Conservation (phyloP, 768 basidiomycete species). For the Tubosaeta sp. region DNA sequence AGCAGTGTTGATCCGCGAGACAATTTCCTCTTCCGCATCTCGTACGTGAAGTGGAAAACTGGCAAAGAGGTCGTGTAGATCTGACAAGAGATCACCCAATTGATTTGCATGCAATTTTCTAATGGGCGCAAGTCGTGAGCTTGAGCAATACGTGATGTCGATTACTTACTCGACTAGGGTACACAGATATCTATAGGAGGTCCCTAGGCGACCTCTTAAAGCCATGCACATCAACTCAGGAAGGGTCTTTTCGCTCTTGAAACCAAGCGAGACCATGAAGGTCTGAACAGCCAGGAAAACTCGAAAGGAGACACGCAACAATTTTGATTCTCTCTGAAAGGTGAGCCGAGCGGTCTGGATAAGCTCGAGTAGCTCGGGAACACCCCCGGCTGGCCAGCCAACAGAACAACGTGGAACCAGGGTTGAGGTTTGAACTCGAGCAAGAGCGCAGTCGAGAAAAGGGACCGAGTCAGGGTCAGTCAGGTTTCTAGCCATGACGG, state of each 20-base stretch:
- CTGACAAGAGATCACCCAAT: conserved; percentile 36
- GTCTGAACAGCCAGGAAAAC: conserved; percentile 41
- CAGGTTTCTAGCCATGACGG: conserved; percentile 8
- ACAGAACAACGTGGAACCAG: conserved; percentile 12
- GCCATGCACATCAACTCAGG: conserved; percentile 43
- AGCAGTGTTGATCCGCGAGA: conserved; percentile 23
- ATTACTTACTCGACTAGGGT: conserved; percentile 44
- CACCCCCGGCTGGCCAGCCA: conserved; percentile 25
- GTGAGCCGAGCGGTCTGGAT: conserved; percentile 37
- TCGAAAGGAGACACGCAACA: conserved; percentile 45
- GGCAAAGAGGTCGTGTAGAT: conserved; percentile 38
- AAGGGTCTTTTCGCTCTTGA: conserved; percentile 33
- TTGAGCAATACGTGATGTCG: background rate
- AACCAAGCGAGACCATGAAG: conserved; percentile 42
- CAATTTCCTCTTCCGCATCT: conserved; percentile 31
- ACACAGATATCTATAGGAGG: conserved; percentile 43
- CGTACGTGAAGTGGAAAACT: conserved; percentile 30
- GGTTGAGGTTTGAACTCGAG: conserved; percentile 30
- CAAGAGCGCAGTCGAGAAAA: conserved; percentile 38
- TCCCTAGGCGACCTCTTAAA: conserved; percentile 41
- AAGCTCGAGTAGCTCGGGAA: conserved; percentile 29
- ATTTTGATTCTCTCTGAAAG: conserved; percentile 30
- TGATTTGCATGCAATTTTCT: conserved; percentile 41
- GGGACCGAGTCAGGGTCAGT: conserved; percentile 17
- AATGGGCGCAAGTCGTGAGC: conserved; percentile 14